A percentile compares a stretch with the other conserved stretches of the same genome.
These are phyloP conservation scores for Arabidopsis lyrata DNA, from an alignment of 441 rosid species.

Conservation along the genomic window DNA sequence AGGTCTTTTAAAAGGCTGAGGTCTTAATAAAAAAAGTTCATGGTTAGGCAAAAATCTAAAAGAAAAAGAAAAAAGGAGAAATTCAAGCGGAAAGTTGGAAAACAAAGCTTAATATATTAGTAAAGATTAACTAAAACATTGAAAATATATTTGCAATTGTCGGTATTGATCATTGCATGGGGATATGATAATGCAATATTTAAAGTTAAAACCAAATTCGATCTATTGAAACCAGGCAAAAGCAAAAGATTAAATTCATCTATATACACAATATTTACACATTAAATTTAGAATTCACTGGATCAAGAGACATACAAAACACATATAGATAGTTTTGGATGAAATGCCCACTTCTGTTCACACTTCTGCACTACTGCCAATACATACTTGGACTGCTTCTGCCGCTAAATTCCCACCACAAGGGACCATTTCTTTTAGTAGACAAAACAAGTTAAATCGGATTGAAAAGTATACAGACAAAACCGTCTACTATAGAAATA, in stretches of 20 bases:
- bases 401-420: conserved; percentile 34
- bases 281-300: not conserved
- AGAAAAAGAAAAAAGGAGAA: conserved; percentile 11
- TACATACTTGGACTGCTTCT: conserved; percentile 48
- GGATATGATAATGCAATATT: not conserved
- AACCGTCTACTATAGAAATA: not conserved
- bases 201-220: not conserved
- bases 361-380: conserved; percentile 39
- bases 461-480: conserved; percentile 6
- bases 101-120: not conserved
- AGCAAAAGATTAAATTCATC: not conserved
- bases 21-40: not conserved
- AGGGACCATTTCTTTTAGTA: conserved; percentile 15
- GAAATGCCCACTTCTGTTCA: conserved; percentile 22
- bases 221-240: not conserved
- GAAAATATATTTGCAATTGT: not conserved
- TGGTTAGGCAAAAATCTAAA: conserved; percentile 31
- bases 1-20: conserved; percentile 21
- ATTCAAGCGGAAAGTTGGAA: conserved; percentile 35
- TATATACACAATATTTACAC: not conserved
- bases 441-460: not conserved
- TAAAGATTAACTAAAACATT: conserved; percentile 9
- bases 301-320: not conserved
- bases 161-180: conserved; percentile 17
- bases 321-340: not conserved